Base-by-base conservation (phyloP, 2,329 filamentous ascomycete species). In the Arthrobotrys megalospora region DNA sequence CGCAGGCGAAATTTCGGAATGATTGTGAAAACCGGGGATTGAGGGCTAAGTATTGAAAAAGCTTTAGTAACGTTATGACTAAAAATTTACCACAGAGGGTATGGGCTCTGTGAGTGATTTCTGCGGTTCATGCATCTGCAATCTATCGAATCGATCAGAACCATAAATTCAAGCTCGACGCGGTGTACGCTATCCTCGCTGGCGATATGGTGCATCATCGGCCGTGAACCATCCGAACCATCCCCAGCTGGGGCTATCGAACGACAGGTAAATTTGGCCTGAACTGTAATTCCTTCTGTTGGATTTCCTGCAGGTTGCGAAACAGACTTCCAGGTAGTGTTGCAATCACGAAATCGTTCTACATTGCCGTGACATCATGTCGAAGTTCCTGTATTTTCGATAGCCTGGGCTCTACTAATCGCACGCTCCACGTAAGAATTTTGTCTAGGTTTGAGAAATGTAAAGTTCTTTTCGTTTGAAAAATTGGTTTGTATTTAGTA, bases 1-100 rank as follows among this genome's bases (percentile, higher is more conserved):
- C 41, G 47, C 58, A 76, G 72, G 72, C 65, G 28, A 76, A 65
- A 76, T 76, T 60, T 76, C 72, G 72, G 72, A 76, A 76, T 76
- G 72, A 76, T 60, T 76, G 12, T 58, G 6, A 21, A 21, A 28
- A 28, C 55, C 16, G 24, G 64, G 47, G 32, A 64, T 45, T 7
- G 14, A 36, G 52, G 45, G 43, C 28, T 48, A n/a, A 28, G 19
- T 12, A 50, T 38, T n/a, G 19, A 41, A 63, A 48, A 24, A n/a
- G n/a, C 1, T 64, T 76, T 68, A 62, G 53, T 76, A 76, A 76
- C 65, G 72, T 70, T 76, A 76, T 76, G 66, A 76, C 72, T 69
- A 76, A 76, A 75, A 6, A 5, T 0, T 43, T 43, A 53, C 48
- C 19, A 7, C 4, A 47, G 14, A 28, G 19, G 24, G 24, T 21